A percentile compares a stretch with the other conserved stretches of the same genome.
Conservation (phyloP, 352 stramenopile species). For the Pythium graminicola region DNA sequence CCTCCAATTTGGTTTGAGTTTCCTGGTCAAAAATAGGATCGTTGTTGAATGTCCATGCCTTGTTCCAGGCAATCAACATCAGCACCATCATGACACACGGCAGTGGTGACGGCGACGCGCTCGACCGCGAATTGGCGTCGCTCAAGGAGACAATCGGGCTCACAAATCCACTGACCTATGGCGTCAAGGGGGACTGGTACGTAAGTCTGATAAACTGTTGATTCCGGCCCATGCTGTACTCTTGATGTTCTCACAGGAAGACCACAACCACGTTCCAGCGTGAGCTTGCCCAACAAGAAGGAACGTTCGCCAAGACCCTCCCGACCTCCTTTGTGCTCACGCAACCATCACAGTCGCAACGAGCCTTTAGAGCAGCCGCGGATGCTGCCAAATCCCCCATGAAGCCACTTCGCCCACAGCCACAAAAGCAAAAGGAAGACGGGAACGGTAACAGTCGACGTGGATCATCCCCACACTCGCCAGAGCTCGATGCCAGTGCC, state of each 20-base stretch:
- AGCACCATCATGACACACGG: constrained; percentile 5
- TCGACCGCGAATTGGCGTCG: constrained; percentile 61
- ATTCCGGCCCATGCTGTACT: too few species aligned
- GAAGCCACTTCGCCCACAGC: constrained; percentile 37
- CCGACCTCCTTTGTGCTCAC: constrained; percentile 65
- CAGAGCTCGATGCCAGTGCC: constrained; percentile 6
- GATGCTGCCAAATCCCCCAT: constrained; percentile 44
- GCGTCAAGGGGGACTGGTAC: constrained; percentile 66
- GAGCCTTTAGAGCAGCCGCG: constrained; percentile 42
- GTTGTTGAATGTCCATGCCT: not conserved
- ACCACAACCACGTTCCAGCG: constrained; percentile 38
- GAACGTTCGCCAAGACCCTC: constrained; percentile 42
- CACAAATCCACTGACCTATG: constrained; percentile 74
- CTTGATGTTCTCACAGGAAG: constrained; percentile 40
- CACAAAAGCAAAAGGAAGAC: not conserved
- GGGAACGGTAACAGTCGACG: constrained; percentile 9
- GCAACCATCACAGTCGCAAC: constrained; percentile 33
- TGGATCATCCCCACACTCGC: not conserved
- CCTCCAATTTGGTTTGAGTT: not conserved
- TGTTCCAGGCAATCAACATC: not conserved
- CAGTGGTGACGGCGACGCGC: constrained; percentile 29
- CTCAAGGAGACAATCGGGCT: constrained; percentile 67
- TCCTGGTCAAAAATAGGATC: constrained; percentile 9
- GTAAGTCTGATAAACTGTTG: too few species aligned
- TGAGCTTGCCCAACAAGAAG: constrained; percentile 33